These are phyloP conservation scores for Fusarium piperis DNA, from an alignment of 2,329 filamentous ascomycete genomes.

Conservation along the genomic window DNA sequence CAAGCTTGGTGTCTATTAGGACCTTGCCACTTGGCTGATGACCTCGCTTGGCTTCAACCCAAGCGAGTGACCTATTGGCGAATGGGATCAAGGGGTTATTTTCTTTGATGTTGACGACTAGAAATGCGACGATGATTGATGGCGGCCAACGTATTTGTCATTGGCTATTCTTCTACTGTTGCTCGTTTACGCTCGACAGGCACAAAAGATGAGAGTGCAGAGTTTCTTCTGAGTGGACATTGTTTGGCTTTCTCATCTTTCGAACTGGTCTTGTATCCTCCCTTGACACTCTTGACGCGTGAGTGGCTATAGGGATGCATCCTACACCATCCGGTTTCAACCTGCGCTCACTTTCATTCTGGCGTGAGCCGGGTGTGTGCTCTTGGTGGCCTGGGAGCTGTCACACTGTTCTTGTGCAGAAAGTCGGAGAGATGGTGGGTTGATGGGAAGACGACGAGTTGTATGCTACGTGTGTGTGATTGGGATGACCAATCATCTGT, in stretches of 20 bases:
- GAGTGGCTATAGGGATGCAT: background rate
- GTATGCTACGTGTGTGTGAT: background rate
- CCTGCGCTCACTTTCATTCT: slow-evolving; percentile 6
- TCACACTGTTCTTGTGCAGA: background rate
- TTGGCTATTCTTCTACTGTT: background rate
- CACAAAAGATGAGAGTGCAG: background rate
- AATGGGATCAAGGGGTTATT: background rate
- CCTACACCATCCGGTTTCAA: slow-evolving; percentile 15
- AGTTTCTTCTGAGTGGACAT: background rate
- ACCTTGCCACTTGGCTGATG: background rate
- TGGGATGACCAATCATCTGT: background rate
- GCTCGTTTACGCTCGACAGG: background rate
- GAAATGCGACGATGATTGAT: slow-evolving; percentile 27
- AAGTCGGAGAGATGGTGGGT: background rate
- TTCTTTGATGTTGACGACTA: slow-evolving; percentile 24
- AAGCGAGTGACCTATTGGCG: background rate
- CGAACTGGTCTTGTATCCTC: background rate
- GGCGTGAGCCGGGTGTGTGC: background rate
- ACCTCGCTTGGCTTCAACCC: background rate
- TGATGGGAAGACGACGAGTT: background rate
- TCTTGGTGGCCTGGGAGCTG: background rate
- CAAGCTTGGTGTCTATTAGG: background rate
- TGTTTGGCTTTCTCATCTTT: background rate
- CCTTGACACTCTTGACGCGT: background rate
- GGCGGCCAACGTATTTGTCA: slow-evolving; percentile 6